phyloP scores from a whole-genome alignment of 352 stramenopile genomes.

The Phytophthora nicotianae region DNA sequence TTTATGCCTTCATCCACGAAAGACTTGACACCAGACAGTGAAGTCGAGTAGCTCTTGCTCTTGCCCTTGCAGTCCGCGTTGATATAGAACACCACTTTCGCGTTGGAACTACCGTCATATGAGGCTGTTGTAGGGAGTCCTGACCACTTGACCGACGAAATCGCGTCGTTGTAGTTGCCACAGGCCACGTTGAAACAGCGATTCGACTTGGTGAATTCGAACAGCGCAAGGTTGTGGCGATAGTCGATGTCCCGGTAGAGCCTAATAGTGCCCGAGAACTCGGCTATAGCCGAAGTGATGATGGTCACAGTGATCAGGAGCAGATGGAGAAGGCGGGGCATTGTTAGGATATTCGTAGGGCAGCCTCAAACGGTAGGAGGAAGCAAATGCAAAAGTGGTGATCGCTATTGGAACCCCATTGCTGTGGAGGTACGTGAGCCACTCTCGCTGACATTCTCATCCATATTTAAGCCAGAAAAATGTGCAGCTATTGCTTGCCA shows the following conservation, averaged over 20 bases:
- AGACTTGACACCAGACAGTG: neutral
- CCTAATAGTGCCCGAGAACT: slow-evolving; percentile 11
- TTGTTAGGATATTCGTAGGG: neutral
- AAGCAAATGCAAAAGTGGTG: slow-evolving; percentile 1
- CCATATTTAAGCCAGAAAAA: slow-evolving; percentile 3
- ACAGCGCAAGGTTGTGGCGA: slow-evolving; percentile 9
- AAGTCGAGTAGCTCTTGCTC: slow-evolving; percentile 20
- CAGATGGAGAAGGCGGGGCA: neutral
- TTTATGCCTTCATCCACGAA: slow-evolving; percentile 22
- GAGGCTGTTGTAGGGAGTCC: slow-evolving; percentile 9
- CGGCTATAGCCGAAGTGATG: neutral
- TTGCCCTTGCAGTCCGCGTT: slow-evolving; percentile 12
- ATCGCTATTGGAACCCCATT: no score
- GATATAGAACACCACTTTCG: slow-evolving; percentile 20
- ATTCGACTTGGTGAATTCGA: slow-evolving; percentile 19
- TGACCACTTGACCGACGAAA: slow-evolving; percentile 29
- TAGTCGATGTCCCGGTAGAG: slow-evolving; percentile 25
- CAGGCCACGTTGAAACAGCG: slow-evolving; percentile 27
- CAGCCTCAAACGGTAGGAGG: neutral
- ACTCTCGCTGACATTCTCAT: neutral
- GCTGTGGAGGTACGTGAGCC: neutral
- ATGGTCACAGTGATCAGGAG: neutral
- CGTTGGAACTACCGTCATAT: slow-evolving; percentile 6
- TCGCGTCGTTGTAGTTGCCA: slow-evolving; percentile 7
- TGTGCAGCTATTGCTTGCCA: neutral